phyloP scores from a whole-genome alignment of 805 yeast genomes.

The Myxozyma mucilagina region DNA sequence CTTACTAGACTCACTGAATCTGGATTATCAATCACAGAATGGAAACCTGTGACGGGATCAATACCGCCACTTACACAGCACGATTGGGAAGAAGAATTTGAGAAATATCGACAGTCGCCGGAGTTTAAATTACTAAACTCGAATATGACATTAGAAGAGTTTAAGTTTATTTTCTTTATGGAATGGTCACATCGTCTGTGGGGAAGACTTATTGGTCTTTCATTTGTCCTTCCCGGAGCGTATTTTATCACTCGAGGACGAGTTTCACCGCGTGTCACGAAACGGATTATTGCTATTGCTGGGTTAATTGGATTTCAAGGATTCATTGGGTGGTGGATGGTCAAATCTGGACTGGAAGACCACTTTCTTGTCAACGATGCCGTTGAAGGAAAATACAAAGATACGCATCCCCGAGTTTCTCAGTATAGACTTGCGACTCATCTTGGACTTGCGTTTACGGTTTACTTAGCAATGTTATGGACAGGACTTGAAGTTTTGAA shows the following conservation, averaged over 20 bases:
- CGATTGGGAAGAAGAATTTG: slow-evolving; percentile 86
- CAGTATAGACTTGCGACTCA: slow-evolving; percentile 94
- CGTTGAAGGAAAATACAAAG: slow-evolving; percentile 43
- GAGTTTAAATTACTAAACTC: slow-evolving; percentile 89
- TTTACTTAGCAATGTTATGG: slow-evolving; percentile 87
- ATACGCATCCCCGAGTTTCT: slow-evolving; percentile 87
- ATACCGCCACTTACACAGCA: slow-evolving; percentile 79
- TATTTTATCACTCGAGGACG: slow-evolving; percentile 70
- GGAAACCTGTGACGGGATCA: slow-evolving; percentile 97
- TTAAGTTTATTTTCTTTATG: slow-evolving; percentile 92
- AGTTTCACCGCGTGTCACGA: slow-evolving; percentile 66
- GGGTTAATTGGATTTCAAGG: slow-evolving; percentile 89
- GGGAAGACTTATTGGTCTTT: slow-evolving; percentile 87
- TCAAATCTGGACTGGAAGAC: slow-evolving; percentile 87
- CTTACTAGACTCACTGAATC: slow-evolving; percentile 93
- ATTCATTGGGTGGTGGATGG: slow-evolving; percentile 99
- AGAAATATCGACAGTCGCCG: slow-evolving; percentile 79
- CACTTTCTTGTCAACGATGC: slow-evolving; percentile 72
- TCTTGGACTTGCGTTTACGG: slow-evolving; percentile 84
- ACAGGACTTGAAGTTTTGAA: slow-evolving; percentile 82
- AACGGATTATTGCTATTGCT: slow-evolving; percentile 69
- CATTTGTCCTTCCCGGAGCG: slow-evolving; percentile 79
- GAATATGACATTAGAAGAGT: slow-evolving; percentile 85
- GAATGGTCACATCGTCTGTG: slow-evolving; percentile 96
- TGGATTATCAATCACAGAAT: slow-evolving; percentile 93